Base-by-base conservation (phyloP, 192 early-diverging fungal genomes). In the Dispira parvispora region DNA sequence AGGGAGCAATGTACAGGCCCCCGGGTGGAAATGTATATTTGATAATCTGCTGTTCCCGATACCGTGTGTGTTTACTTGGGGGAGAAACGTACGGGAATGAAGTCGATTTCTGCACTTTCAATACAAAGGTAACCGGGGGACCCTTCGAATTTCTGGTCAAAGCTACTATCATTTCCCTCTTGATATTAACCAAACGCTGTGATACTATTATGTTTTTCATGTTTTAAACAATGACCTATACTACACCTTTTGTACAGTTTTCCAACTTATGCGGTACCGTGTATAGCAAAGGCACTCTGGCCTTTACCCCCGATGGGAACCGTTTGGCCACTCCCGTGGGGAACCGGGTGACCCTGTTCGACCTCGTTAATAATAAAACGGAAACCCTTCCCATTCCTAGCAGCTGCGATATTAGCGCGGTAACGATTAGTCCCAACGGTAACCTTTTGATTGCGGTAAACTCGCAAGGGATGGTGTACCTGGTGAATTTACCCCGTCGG, bases 211-310 rank as follows among this genome's bases (percentile, higher is more conserved):
- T 23, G 13, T 3, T 9, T 55, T 28, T 25, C 16, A 3, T 28
- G 8, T 26, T 13, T 14, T 1, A 0, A 62, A 32, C n/a, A 18
- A 13, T 23, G 4, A 14, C 21, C 26, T 61, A 10, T 42, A n/a
- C 14, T 27, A 14, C 6, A 6, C 54, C 5, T 23, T 8, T 8
- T 9, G 27, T 56, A 56, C 28, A 92, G 81, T 98, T 99, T 68
- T 91, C 92, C 49, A 97, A 97, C 74, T 78, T 99, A 63, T 95
- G 90, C 69, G 97, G 97, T 43, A 94, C 95, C 10, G 97, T 98
- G 16, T 99, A 97, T 73, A 88, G 85, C 62, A 80, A 86, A 67
- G 97, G 95, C n/a, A 98, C 96, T 71, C 68, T 98, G 23, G 75
- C 93, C 26, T 99, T 94, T 70, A 91, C 92, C 32, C 88, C 93